These are phyloP conservation scores for Sindora glabra DNA, from an alignment of 306 rosid species.

Conservation along the genomic window DNA sequence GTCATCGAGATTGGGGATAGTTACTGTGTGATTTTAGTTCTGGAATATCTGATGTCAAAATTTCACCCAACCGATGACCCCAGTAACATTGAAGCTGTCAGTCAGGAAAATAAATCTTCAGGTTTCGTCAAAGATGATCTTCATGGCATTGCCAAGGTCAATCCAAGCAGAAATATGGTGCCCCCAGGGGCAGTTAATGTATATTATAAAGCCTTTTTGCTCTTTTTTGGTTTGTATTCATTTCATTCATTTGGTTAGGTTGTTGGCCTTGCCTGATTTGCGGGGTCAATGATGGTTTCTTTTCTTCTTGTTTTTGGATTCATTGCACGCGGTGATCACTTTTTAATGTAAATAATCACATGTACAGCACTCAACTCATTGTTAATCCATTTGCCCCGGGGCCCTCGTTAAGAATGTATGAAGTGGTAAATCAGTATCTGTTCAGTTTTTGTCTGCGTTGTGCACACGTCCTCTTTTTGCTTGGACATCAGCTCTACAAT, in stretches of 20 bases:
- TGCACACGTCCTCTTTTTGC: not conserved
- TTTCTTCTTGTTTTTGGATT: conserved; percentile 43
- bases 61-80: conserved; percentile 24
- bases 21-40: conserved; percentile 43
- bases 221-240: conserved; percentile 34
- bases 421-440: not conserved
- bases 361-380: conserved; percentile 21
- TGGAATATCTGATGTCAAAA: conserved; percentile 32
- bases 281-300: conserved; percentile 20
- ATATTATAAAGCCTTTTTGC: conserved; percentile 26
- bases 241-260: conserved; percentile 57
- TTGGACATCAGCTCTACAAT: not conserved
- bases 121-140: conserved; percentile 45
- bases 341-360: conserved; percentile 50
- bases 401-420: not conserved
- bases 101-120: conserved; percentile 20
- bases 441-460: not conserved
- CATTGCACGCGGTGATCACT: conserved; percentile 13
- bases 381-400: not conserved
- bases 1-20: conserved; percentile 47
- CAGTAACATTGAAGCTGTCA: conserved; percentile 10
- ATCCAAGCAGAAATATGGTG: conserved; percentile 41
- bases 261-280: conserved; percentile 25
- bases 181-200: conserved; percentile 50
- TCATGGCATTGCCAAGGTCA: conserved; percentile 69